Evolutionary conservation across 805 yeast genomes (phyloP).

Genomic region (Starmerella powellii): DNA sequence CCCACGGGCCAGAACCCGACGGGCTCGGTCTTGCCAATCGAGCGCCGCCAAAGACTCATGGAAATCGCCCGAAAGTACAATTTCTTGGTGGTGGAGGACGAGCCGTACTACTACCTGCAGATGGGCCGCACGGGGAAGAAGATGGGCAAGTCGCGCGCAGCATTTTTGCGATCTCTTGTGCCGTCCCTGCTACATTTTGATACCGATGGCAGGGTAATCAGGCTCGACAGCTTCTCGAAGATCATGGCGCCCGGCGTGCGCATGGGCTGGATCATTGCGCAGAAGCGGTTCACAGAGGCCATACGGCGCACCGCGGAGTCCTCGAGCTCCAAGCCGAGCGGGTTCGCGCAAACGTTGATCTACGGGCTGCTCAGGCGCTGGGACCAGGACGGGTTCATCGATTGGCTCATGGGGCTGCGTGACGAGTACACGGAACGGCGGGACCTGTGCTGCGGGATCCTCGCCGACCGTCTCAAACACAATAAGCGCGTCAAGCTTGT

Average conservation of each 20-base stretch:
- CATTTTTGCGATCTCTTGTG: slow-evolving; percentile 54
- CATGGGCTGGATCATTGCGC: slow-evolving; percentile 80
- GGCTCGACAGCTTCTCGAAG: slow-evolving; percentile 84
- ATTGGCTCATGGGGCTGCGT: slow-evolving; percentile 70
- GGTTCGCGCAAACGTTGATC: slow-evolving; percentile 64
- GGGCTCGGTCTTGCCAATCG: slow-evolving; percentile 66
- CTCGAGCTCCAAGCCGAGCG: slow-evolving; percentile 66
- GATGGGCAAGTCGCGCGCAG: slow-evolving; percentile 37
- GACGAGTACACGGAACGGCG: slow-evolving; percentile 76
- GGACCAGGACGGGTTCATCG: slow-evolving; percentile 82
- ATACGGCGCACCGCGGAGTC: slow-evolving; percentile 65
- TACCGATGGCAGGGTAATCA: slow-evolving; percentile 73
- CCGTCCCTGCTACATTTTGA: slow-evolving; percentile 67
- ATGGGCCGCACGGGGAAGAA: slow-evolving; percentile 44
- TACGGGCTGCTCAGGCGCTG: slow-evolving; percentile 65
- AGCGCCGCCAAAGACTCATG: slow-evolving; percentile 68
- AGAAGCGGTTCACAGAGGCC: slow-evolving; percentile 46
- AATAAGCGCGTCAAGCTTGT: slow-evolving; percentile 26
- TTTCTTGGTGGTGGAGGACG: slow-evolving; percentile 80
- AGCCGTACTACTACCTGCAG: slow-evolving; percentile 93
- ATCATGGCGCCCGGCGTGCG: slow-evolving; percentile 85
- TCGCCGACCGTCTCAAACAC: slow-evolving; percentile 39
- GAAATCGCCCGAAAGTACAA: slow-evolving; percentile 73
- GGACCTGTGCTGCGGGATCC: slow-evolving; percentile 67
- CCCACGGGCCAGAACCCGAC: slow-evolving; percentile 98